Conservation (phyloP, 495 filamentous ascomycete species). For the Podospora sp. region DNA sequence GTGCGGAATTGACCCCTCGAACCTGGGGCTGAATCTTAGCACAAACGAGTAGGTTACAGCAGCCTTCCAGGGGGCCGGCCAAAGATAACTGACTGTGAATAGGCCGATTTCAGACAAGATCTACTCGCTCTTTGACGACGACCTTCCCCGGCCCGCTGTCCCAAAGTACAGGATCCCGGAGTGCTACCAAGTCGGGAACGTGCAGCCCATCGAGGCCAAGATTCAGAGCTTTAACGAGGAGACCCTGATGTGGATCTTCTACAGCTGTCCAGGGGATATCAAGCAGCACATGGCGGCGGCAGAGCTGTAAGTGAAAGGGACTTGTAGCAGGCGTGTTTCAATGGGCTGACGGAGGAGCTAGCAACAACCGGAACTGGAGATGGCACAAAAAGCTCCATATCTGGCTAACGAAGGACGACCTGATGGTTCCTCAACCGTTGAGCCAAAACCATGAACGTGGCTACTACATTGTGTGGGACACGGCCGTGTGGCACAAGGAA, state of each 20-base stretch:
- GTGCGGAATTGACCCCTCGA: slow-evolving; percentile 75
- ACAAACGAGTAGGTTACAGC: slow-evolving; percentile 67
- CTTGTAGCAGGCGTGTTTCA: neutral
- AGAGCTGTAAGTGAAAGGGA: slow-evolving; percentile 63
- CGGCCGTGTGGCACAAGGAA: slow-evolving; percentile 79
- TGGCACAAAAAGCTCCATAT: slow-evolving; percentile 87
- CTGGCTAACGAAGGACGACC: slow-evolving; percentile 88
- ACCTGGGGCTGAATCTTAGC: slow-evolving; percentile 76
- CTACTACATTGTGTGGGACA: slow-evolving; percentile 88
- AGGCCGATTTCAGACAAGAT: slow-evolving; percentile 50
- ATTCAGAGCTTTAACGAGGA: slow-evolving; percentile 85
- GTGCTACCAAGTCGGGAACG: slow-evolving; percentile 86
- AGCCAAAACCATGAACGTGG: slow-evolving; percentile 75
- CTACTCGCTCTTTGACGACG: slow-evolving; percentile 70
- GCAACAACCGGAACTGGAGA: slow-evolving; percentile 77
- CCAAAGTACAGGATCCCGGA: slow-evolving; percentile 78
- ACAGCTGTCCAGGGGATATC: slow-evolving; percentile 80
- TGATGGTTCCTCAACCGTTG: slow-evolving; percentile 67
- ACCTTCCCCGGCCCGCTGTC: slow-evolving; percentile 69
- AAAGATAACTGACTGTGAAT: slow-evolving; percentile 15
- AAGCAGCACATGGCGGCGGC: slow-evolving; percentile 82
- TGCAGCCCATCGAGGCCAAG: slow-evolving; percentile 75
- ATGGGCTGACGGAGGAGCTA: slow-evolving; percentile 20
- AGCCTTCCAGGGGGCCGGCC: neutral
- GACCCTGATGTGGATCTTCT: slow-evolving; percentile 93